These are phyloP conservation scores for Monilinia fructicola DNA, from an alignment of 2,329 filamentous ascomycete species.

Conservation along the genomic window DNA sequence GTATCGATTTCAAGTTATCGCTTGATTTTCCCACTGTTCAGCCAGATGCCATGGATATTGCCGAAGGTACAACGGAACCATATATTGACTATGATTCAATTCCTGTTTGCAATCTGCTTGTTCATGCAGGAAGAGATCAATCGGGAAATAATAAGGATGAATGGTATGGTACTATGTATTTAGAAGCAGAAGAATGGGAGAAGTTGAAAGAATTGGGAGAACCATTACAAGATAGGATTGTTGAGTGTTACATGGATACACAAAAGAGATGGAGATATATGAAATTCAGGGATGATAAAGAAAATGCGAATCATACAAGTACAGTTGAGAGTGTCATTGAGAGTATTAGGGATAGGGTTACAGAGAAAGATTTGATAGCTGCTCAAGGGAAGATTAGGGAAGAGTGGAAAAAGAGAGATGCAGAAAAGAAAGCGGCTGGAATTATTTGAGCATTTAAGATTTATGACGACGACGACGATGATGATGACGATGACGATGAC, in stretches of 20 bases:
- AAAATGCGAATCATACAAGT: constrained; percentile 81
- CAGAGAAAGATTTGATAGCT: constrained; percentile 73
- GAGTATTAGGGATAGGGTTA: constrained; percentile 84
- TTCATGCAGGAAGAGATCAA: constrained; percentile 55
- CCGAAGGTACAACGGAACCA: constrained; percentile 61
- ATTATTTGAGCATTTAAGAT: too few relatives aligned
- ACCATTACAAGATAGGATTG: constrained; percentile 80
- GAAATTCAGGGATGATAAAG: constrained; percentile 90
- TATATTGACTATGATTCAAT: constrained; percentile 78
- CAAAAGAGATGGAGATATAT: constrained; percentile 79
- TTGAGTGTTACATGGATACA: constrained; percentile 84
- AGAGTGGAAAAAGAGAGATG: constrained; percentile 64
- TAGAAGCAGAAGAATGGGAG: constrained; percentile 82
- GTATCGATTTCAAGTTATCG: constrained; percentile 82
- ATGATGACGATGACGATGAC: too few relatives aligned
- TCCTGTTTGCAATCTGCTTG: constrained; percentile 70
- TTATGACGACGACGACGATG: too few relatives aligned
- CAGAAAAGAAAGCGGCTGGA: constrained; percentile 25
- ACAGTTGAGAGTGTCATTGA: constrained; percentile 85
- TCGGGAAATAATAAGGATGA: constrained; percentile 47
- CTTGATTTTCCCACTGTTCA: constrained; percentile 73
- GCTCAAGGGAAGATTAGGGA: constrained; percentile 70
- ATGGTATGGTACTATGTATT: constrained; percentile 63
- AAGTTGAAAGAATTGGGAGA: constrained; percentile 69
- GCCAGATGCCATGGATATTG: constrained; percentile 65